Percentiles rank a stretch among this genome's conserved stretches.
These are phyloP conservation scores for Evansstolkia leycettana DNA, from an alignment of 495 filamentous ascomycete species.

Conservation along the genomic window DNA sequence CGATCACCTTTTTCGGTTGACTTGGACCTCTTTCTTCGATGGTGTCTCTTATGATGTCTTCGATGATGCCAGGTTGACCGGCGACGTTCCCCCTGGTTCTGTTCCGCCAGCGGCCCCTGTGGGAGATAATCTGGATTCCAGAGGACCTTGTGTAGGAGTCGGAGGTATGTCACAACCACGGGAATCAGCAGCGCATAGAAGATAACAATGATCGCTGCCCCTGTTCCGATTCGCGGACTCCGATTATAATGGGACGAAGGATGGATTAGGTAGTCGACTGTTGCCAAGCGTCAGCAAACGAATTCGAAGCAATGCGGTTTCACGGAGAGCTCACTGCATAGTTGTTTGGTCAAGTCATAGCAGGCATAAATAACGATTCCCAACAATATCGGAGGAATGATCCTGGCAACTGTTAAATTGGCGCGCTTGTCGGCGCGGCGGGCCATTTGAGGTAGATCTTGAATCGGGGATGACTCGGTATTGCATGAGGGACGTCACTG, in stretches of 20 bases:
- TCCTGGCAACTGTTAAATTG: constrained; percentile 39
- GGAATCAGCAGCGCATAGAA: constrained; percentile 59
- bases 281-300: constrained; percentile 1
- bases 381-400: constrained; percentile 47
- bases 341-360: constrained; percentile 45
- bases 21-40: constrained; percentile 7
- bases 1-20: constrained; percentile 14
- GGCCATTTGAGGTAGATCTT: constrained; percentile 10
- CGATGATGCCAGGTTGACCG: constrained; percentile 7
- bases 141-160: constrained; percentile 51
- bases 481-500: too few relatives aligned
- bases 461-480: not conserved
- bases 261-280: constrained; percentile 54
- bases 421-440: constrained; percentile 27
- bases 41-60: constrained; percentile 1
- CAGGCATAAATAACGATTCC: constrained; percentile 48
- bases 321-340: constrained; percentile 37
- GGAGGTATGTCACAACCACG: constrained; percentile 54
- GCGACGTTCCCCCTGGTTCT: constrained; percentile 7
- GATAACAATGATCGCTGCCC: constrained; percentile 54
- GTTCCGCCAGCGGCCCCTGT: constrained; percentile 28
- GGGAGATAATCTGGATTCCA: constrained; percentile 59
- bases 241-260: constrained; percentile 29
- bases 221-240: constrained; percentile 37
- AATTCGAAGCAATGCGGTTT: constrained; percentile 1